These are phyloP conservation scores for Aspergillus ustus DNA, from an alignment of 2,329 filamentous ascomycete species.

Conservation along the genomic window DNA sequence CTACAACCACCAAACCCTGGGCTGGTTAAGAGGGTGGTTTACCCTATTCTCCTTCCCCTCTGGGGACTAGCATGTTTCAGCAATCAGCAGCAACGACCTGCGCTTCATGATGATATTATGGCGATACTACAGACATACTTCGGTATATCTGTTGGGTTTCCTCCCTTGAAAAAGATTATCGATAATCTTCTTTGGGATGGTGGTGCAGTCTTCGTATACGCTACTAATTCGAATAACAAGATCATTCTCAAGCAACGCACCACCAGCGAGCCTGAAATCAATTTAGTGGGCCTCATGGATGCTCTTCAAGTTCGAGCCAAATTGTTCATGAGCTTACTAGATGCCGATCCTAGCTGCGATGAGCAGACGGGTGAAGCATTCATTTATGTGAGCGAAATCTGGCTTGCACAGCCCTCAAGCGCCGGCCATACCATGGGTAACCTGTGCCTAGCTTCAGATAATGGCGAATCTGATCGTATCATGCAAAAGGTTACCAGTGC, in stretches of 20 bases:
- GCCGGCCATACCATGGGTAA: constrained; percentile 11
- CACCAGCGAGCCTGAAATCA: constrained; percentile 19
- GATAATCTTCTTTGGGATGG: constrained; percentile 49
- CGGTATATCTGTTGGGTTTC: constrained; percentile 42
- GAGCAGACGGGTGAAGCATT: constrained; percentile 48
- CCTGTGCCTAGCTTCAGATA: constrained; percentile 21
- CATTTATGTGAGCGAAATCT: constrained; percentile 46
- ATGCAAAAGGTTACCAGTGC: constrained; percentile 45
- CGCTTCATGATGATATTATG: constrained; percentile 36
- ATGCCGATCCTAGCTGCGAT: constrained; percentile 45
- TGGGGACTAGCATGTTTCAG: constrained; percentile 48
- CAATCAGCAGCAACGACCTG: constrained; percentile 32
- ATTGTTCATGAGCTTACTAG: constrained; percentile 42
- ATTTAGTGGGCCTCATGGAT: constrained; percentile 41
- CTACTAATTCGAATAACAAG: constrained; percentile 24
- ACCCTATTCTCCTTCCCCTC: constrained; percentile 46
- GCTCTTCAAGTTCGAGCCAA: constrained; percentile 42
- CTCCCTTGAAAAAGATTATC: constrained; percentile 44
- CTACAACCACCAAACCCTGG: constrained; percentile 50
- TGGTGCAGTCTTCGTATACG: constrained; percentile 43
- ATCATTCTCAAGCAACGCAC: constrained; percentile 36
- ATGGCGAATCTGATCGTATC: constrained; percentile 33
- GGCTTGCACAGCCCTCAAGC: constrained; percentile 40
- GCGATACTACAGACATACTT: constrained; percentile 46
- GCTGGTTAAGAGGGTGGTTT: constrained; percentile 47